phyloP scores from a whole-genome alignment of 1,284 basidiomycete genomes.

The Anthracocystis walkeri region DNA sequence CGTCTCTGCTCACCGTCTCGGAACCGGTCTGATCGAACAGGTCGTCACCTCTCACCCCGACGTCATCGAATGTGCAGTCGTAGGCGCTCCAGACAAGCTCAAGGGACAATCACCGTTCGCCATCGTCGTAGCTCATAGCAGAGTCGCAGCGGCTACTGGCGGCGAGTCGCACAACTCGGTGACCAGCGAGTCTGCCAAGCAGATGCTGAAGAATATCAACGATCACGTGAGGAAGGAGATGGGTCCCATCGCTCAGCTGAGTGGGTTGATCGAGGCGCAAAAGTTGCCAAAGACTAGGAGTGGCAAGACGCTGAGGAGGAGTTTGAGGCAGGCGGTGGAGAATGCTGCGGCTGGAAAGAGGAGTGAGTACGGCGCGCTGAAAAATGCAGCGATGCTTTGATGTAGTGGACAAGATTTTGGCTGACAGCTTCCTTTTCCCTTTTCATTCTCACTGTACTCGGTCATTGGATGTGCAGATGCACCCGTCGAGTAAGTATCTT shows the following conservation, averaged over 20 bases:
- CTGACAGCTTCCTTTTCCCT: background rate
- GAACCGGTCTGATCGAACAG: slow-evolving; percentile 64
- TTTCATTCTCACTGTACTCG: background rate
- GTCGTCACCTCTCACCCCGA: slow-evolving; percentile 51
- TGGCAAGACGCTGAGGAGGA: slow-evolving; percentile 62
- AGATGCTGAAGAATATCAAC: slow-evolving; percentile 61
- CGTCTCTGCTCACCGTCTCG: slow-evolving; percentile 63
- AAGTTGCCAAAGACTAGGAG: slow-evolving; percentile 66
- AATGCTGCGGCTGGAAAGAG: slow-evolving; percentile 54
- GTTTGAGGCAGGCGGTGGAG: slow-evolving; percentile 56
- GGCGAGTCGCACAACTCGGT: slow-evolving; percentile 29
- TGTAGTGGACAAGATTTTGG: background rate
- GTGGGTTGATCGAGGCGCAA: slow-evolving; percentile 46
- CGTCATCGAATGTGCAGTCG: slow-evolving; percentile 65
- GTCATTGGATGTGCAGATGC: slow-evolving; percentile 30
- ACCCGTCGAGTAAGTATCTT: slow-evolving; percentile 45
- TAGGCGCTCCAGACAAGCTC: slow-evolving; percentile 63
- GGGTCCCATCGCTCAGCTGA: slow-evolving; percentile 62
- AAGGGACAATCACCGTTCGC: slow-evolving; percentile 68
- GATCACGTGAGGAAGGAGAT: slow-evolving; percentile 60
- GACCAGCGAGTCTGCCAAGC: slow-evolving; percentile 26
- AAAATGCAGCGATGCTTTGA: background rate
- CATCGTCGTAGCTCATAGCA: slow-evolving; percentile 49
- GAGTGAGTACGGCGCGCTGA: slow-evolving; percentile 26
- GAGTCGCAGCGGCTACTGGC: slow-evolving; percentile 30